phyloP scores from a whole-genome alignment of 202 grass and related monocot genomes.

The Miscanthus sacchariflorus region DNA sequence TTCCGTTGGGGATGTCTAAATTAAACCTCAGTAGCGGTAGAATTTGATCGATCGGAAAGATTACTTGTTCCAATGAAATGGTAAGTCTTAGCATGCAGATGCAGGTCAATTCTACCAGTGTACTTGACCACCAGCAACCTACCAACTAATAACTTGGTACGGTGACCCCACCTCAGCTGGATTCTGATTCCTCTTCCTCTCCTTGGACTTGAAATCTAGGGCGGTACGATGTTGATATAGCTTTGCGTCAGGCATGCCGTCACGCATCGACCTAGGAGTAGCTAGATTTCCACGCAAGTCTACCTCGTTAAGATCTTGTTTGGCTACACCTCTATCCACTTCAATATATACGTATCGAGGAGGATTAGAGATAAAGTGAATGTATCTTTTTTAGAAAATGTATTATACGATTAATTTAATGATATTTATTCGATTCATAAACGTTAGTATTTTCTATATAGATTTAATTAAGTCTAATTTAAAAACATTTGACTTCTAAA shows the following conservation, averaged over 20 bases:
- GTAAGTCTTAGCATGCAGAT: background rate
- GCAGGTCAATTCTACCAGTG: background rate
- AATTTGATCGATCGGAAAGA: background rate
- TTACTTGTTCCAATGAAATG: background rate
- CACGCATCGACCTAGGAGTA: background rate
- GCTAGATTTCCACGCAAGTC: too few species aligned
- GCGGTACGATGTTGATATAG: background rate
- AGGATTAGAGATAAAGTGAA: too few species aligned
- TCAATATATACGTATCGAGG: too few species aligned
- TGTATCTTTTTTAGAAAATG: too few species aligned
- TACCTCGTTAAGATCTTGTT: too few species aligned
- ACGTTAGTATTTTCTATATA: too few species aligned
- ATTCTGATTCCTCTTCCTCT: slow-evolving; percentile 33
- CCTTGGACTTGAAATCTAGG: background rate
- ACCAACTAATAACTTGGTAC: background rate
- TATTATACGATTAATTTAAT: too few species aligned
- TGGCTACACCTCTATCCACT: too few species aligned
- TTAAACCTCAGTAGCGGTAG: background rate
- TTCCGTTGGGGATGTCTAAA: background rate
- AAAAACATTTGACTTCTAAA: too few species aligned
- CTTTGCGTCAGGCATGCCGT: slow-evolving; percentile 34
- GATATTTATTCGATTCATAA: too few species aligned
- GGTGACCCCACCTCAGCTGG: slow-evolving; percentile 24
- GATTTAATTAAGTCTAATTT: too few species aligned
- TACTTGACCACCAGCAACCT: slow-evolving; percentile 21